phyloP scores from a whole-genome alignment of 1,139 yeast species.

The Protomyces macrosporus region DNA sequence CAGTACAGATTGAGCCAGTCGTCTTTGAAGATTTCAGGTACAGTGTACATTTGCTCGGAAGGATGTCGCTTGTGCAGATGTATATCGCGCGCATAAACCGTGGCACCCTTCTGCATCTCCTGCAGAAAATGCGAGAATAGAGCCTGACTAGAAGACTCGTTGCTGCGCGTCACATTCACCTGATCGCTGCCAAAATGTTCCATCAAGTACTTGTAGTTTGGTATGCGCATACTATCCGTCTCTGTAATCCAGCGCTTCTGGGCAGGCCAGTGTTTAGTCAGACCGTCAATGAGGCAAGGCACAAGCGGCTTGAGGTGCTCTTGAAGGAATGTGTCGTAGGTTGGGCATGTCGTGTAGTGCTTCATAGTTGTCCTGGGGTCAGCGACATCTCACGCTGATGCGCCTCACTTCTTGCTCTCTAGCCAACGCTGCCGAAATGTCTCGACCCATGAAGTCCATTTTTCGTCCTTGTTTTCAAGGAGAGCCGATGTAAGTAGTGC shows the following conservation, averaged over 20 bases:
- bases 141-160: not conserved
- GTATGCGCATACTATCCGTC: not conserved
- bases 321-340: constrained; percentile 8
- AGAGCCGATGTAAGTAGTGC: constrained; percentile 2
- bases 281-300: constrained; percentile 21
- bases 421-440: constrained; percentile 12
- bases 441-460: constrained; percentile 7
- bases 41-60: not conserved
- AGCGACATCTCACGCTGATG: not conserved
- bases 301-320: constrained; percentile 5
- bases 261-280: constrained; percentile 15
- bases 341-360: constrained; percentile 3
- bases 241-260: not conserved
- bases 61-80: constrained; percentile 17
- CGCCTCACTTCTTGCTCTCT: constrained; percentile 11
- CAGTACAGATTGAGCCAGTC: constrained; percentile 26
- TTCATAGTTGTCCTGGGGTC: not conserved
- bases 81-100: constrained; percentile 21
- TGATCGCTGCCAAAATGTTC: not conserved
- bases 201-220: constrained; percentile 6
- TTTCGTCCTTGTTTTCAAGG: constrained; percentile 3
- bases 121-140: constrained; percentile 3
- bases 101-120: not conserved
- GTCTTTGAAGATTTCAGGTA: constrained; percentile 19
- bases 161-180: constrained; percentile 5